Base-by-base conservation (phyloP, 805 yeast genomes). In the Candida vaughaniae region DNA sequence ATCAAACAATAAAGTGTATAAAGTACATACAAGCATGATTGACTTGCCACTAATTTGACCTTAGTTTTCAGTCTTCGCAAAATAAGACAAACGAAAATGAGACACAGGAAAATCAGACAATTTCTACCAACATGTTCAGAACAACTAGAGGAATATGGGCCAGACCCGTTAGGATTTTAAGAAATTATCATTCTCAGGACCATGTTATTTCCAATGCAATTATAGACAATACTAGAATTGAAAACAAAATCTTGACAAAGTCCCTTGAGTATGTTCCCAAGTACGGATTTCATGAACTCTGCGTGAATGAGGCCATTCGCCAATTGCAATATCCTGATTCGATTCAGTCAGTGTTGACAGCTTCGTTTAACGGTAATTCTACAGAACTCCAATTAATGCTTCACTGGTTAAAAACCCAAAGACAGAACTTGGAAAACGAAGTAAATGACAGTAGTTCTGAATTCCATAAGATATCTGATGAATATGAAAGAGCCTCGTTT, bases 331-430 rank as follows among this genome's bases (percentile, higher is more conserved):
- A 73, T 49, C 64, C 75, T 32, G 87, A 82, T 62, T 75, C 53
- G 41, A 70, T 73, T 9, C 64, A 58, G 29, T 62, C 70, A 3
- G 55, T 68, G 1, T 62, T 75, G 26, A 55, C 67, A 3, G 55
- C 66, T 20, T 51, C 56, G 4, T 45, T 54, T 26, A 45, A 51
- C 26, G 79, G 80, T 3, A 59, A 66, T 8, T 62, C 69, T 26
- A 78, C 78, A 36, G 71, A 84, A 42, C 73, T 80, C 34, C 75
- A 69, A 55, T 72, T 77, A 40, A 77, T 80, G 58, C 53, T 80
- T 28, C 69, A 73, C 29, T 67, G 69, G 57, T 69, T 76, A 47
- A 67, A 78, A 48, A 40, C 57, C 22, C 64, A 62, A 35, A 48
- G 81, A 46, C 65, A 66, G 34, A 55, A 56, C 23, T 51, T 76